Evolutionary conservation across 805 yeast species (phyloP).

Genomic region (Saturnispora hagleri): DNA sequence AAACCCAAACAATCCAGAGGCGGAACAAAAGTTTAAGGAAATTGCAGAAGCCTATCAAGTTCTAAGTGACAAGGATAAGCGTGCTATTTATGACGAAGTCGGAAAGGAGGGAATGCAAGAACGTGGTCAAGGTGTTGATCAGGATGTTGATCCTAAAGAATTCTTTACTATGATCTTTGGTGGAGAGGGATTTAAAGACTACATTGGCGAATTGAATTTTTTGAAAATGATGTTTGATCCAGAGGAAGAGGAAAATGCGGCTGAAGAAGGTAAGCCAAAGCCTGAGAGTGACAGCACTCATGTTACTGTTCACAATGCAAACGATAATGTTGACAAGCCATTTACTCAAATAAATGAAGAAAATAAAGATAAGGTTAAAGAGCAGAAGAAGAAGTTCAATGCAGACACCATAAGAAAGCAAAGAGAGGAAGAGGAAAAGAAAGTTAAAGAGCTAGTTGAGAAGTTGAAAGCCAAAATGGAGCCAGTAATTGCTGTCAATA

Average conservation of each 20-base stretch:
- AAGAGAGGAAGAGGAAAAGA: constrained; percentile 30
- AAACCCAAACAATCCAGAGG: constrained; percentile 66
- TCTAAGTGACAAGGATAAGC: constrained; percentile 51
- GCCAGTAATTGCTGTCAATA: constrained; percentile 32
- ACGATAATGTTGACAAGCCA: not conserved
- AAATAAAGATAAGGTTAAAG: constrained; percentile 8
- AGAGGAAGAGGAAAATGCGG: constrained; percentile 35
- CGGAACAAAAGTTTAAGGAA: constrained; percentile 63
- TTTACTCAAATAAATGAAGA: constrained; percentile 11
- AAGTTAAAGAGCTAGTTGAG: constrained; percentile 49
- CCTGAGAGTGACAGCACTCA: constrained; percentile 2
- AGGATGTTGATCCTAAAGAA: constrained; percentile 66
- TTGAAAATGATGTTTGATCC: constrained; percentile 56
- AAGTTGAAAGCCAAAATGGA: constrained; percentile 37
- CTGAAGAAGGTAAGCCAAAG: not conserved
- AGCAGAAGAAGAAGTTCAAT: constrained; percentile 15
- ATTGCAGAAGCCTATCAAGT: constrained; percentile 69
- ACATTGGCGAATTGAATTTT: constrained; percentile 83
- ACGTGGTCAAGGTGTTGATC: constrained; percentile 41
- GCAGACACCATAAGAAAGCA: constrained; percentile 24
- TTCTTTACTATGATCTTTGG: constrained; percentile 71
- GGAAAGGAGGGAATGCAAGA: constrained; percentile 52
- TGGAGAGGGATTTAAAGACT: constrained; percentile 77
- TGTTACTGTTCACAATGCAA: constrained; percentile 10
- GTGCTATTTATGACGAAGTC: constrained; percentile 62